These are phyloP conservation scores for Geotrichum histeridarum DNA, from an alignment of 1,139 yeast genomes.

Conservation along the genomic window DNA sequence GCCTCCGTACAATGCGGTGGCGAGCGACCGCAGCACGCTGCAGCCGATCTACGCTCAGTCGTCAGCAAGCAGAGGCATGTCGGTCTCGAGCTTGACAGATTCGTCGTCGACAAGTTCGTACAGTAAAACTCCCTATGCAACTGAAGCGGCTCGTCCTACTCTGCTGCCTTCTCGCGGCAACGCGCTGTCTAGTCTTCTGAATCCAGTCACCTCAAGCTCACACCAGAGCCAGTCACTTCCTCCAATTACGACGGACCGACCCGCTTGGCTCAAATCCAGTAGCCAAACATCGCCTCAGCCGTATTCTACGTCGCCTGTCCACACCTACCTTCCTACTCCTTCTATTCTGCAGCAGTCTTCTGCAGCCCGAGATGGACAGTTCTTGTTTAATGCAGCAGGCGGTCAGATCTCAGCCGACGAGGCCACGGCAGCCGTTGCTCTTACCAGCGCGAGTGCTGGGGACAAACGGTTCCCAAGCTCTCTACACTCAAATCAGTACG, in stretches of 20 bases:
- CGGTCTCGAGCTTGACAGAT: conserved; percentile 6
- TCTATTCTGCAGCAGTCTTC: conserved; percentile 3
- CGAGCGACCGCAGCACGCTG: conserved; percentile 3
- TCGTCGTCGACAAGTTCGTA: neutral
- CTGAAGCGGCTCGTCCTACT: neutral
- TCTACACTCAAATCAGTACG: no score
- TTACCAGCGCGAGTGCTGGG: neutral
- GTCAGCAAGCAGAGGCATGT: neutral
- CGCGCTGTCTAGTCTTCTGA: conserved; percentile 14
- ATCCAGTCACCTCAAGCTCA: conserved; percentile 8
- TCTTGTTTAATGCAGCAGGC: neutral
- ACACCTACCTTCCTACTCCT: conserved; percentile 8
- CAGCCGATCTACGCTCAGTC: conserved; percentile 1
- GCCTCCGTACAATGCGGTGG: neutral
- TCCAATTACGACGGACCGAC: neutral
- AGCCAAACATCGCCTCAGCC: conserved; percentile 1
- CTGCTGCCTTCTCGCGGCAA: conserved; percentile 1
- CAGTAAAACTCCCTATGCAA: conserved; percentile 1
- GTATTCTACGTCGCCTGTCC: neutral
- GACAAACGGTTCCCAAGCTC: neutral
- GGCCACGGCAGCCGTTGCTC: conserved; percentile 6
- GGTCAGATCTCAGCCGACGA: conserved; percentile 10
- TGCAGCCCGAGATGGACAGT: neutral
- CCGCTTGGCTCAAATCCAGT: conserved; percentile 3
- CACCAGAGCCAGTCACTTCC: neutral